phyloP scores from a whole-genome alignment of 2,329 filamentous ascomycete genomes.

The Pseudogymnoascus sp. region DNA sequence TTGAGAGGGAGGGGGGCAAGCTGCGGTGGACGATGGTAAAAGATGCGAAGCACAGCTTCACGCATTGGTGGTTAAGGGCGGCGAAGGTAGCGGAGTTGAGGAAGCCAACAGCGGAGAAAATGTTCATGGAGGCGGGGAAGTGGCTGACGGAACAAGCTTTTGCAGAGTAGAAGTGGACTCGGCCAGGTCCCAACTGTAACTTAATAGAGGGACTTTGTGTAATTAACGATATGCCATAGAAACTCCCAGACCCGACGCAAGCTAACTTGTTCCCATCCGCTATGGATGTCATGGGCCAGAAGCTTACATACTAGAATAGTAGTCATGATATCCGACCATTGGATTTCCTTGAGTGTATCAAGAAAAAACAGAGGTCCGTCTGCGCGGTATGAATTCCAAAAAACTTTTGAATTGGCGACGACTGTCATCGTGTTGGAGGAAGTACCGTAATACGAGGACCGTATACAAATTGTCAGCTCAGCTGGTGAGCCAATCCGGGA shows the following conservation, averaged over 20 bases:
- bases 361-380: not conserved
- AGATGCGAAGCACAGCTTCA: not conserved
- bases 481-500: too few relatives aligned
- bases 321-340: not conserved
- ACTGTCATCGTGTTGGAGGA: too few relatives aligned
- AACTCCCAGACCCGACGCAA: not conserved
- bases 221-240: not conserved
- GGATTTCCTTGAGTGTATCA: not conserved
- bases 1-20: not conserved
- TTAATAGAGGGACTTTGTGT: not conserved
- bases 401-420: too few relatives aligned
- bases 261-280: not conserved
- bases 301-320: not conserved
- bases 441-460: too few relatives aligned
- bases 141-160: not conserved
- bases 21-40: not conserved
- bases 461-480: too few relatives aligned
- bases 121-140: constrained; percentile 2
- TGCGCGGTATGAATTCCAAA: not conserved
- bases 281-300: not conserved
- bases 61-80: constrained; percentile 1
- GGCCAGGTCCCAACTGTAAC: not conserved
- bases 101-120: constrained; percentile 1
- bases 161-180: not conserved
- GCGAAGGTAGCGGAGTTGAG: not conserved